Conservation (phyloP, 1,139 yeast species). For the Arxiozyma heterogenica region DNA sequence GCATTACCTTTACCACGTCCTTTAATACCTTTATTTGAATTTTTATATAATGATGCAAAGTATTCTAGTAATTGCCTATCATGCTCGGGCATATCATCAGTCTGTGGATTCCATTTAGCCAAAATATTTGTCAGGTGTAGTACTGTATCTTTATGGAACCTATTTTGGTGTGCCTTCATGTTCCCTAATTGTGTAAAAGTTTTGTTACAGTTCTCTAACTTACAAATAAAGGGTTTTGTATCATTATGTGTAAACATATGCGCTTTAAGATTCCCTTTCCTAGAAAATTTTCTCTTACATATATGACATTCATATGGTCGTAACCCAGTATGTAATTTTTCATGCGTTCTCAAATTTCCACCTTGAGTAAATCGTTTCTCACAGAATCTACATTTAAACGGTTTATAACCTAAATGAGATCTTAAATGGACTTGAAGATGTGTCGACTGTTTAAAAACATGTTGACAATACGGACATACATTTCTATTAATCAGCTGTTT, state of each 20-base stretch:
- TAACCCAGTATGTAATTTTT: constrained; percentile 84
- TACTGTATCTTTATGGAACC: constrained; percentile 70
- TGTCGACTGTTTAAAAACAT: constrained; percentile 63
- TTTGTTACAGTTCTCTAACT: constrained; percentile 72
- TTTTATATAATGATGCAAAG: constrained; percentile 73
- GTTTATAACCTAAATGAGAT: constrained; percentile 70
- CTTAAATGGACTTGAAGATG: constrained; percentile 76
- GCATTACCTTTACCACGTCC: constrained; percentile 61
- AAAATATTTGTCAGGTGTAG: constrained; percentile 51
- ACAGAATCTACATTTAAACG: constrained; percentile 71
- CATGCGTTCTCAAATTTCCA: constrained; percentile 82
- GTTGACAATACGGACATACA: constrained; percentile 64
- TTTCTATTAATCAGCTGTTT: constrained; percentile 27
- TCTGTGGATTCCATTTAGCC: constrained; percentile 48
- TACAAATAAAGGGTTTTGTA: constrained; percentile 70
- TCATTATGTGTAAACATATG: constrained; percentile 76
- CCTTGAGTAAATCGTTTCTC: constrained; percentile 84
- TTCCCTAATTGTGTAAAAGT: constrained; percentile 88
- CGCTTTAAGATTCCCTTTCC: constrained; percentile 85
- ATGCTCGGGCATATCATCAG: constrained; percentile 43
- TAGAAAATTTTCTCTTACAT: constrained; percentile 67
- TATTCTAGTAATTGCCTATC: constrained; percentile 66
- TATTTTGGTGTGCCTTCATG: constrained; percentile 85
- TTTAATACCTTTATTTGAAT: constrained; percentile 81
- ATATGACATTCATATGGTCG: constrained; percentile 72